Conservation (phyloP, 2,329 filamentous ascomycete genomes). For the Alternaria panax region DNA sequence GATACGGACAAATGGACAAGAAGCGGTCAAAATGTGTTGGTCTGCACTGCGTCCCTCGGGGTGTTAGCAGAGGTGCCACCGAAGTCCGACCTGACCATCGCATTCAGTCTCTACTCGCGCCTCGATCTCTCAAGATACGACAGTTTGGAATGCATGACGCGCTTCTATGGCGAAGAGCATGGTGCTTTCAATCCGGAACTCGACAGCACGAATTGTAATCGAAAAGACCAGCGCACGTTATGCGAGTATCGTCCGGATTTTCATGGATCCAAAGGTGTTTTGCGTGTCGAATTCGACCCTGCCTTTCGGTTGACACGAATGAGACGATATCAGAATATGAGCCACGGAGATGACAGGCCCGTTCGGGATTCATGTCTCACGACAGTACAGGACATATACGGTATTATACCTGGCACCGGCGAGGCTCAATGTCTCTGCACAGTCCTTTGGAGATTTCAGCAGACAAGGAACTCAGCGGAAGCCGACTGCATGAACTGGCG, state of each 20-base stretch:
- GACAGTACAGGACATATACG: slow-evolving; percentile 54
- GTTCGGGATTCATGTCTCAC: slow-evolving; percentile 47
- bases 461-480: slow-evolving; percentile 36
- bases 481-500: slow-evolving; percentile 47
- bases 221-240: slow-evolving; percentile 31
- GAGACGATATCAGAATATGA: slow-evolving; percentile 31
- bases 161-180: slow-evolving; percentile 44
- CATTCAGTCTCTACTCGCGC: slow-evolving; percentile 45
- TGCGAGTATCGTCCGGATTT: slow-evolving; percentile 30
- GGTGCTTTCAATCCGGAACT: slow-evolving; percentile 32
- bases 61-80: slow-evolving; percentile 50
- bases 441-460: slow-evolving; percentile 51
- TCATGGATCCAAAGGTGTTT: slow-evolving; percentile 24
- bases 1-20: slow-evolving; percentile 30
- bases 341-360: slow-evolving; percentile 30
- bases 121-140: slow-evolving; percentile 41
- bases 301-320: slow-evolving; percentile 54
- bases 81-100: slow-evolving; percentile 42
- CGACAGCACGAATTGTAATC: slow-evolving; percentile 27
- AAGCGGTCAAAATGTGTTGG: slow-evolving; percentile 45
- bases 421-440: slow-evolving; percentile 42
- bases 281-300: slow-evolving; percentile 52
- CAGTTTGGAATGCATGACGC: slow-evolving; percentile 42
- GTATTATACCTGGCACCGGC: slow-evolving; percentile 35
- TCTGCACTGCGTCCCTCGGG: slow-evolving; percentile 53